Base-by-base conservation (phyloP, 116 monocot species). In the Phalaenopsis hybrid region DNA sequence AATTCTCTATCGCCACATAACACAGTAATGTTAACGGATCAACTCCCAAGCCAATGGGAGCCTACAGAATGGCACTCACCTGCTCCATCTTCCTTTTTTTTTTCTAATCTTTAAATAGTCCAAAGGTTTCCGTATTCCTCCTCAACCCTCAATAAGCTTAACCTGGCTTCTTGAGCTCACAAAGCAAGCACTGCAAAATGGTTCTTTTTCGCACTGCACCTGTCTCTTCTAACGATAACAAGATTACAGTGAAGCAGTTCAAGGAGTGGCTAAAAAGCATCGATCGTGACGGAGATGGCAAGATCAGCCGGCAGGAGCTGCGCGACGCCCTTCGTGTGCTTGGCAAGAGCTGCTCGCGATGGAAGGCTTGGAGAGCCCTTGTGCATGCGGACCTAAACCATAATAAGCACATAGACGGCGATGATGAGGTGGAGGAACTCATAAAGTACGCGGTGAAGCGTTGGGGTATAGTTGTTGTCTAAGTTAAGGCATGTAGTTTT, bases 221-320 rank as follows among this genome's bases (percentile, higher is more conserved):
- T 5, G 65, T 9, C 23, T 4, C 51, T 51, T 16, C 6, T 34
- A 0, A 28, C 3, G 8, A 70, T 13, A 34, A 33, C 13, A 10
- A 55, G 55, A 15, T 72, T 21, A 72, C 75, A n/a, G 77, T 4
- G 52, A 52, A 84, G 81, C 81, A 83, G 81, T 58, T 20, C 69
- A 55, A 4, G 55, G 77, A 77, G 44, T 84, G 87, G 87, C 83
- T 87, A n/a, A 81, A 70, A 25, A 61, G 18, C 21, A n/a, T 81
- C 57, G 83, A 83, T n/a, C 13, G 25, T 11, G 69, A 83, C 57
- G 69, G 81, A 1, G 83, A 83, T 72, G 83, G 83, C 10, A 65
- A 11, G 44, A 80, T 87, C 77, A 77, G 81, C 80, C 1, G 73
- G 31, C 8, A 23, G 45, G 87, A 87, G 78, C 77, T 87, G 48